These are phyloP conservation scores for Proliferodiscus dingleyae DNA, from an alignment of 2,329 filamentous ascomycete species.

Conservation along the genomic window DNA sequence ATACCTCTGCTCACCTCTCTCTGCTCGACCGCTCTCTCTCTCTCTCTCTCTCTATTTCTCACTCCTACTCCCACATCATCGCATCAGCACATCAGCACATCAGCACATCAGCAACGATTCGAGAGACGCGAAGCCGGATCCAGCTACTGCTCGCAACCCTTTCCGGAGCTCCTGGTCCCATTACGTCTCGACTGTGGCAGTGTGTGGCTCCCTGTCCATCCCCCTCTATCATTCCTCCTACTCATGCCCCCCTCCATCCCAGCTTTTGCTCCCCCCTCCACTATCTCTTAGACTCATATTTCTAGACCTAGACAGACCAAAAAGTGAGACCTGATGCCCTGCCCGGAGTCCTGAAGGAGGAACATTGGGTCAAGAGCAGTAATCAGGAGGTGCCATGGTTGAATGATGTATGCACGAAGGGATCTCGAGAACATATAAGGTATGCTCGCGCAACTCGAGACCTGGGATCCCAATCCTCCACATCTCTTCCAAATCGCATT, in stretches of 20 bases:
- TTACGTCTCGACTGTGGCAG: slow-evolving; percentile 7
- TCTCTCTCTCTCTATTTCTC: no score
- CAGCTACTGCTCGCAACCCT: no score
- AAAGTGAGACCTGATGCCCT: slow-evolving; percentile 23
- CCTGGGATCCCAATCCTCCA: slow-evolving; percentile 11
- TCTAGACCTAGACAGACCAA: slow-evolving; percentile 7
- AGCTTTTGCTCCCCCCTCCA: slow-evolving; percentile 1
- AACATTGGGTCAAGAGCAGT: slow-evolving; percentile 22
- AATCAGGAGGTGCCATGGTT: slow-evolving; percentile 22
- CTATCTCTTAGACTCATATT: slow-evolving; percentile 7
- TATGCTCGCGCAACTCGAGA: slow-evolving; percentile 15
- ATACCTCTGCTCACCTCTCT: neutral
- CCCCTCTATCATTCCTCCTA: neutral
- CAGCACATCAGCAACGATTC: no score
- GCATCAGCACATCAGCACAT: no score
- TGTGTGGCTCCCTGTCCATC: slow-evolving; percentile 3
- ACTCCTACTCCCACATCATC: no score
- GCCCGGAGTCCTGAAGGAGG: slow-evolving; percentile 12
- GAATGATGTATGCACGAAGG: slow-evolving; percentile 10
- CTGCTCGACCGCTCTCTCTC: neutral
- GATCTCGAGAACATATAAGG: slow-evolving; percentile 19
- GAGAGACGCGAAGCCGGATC: no score
- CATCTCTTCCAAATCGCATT: slow-evolving; percentile 10
- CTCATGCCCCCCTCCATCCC: slow-evolving; percentile 4
- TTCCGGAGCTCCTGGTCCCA: slow-evolving; percentile 4